Percentiles rank a stretch among this genome's conserved stretches.
Conservation (phyloP, 352 stramenopile genomes). For the Detonula confervacea region DNA sequence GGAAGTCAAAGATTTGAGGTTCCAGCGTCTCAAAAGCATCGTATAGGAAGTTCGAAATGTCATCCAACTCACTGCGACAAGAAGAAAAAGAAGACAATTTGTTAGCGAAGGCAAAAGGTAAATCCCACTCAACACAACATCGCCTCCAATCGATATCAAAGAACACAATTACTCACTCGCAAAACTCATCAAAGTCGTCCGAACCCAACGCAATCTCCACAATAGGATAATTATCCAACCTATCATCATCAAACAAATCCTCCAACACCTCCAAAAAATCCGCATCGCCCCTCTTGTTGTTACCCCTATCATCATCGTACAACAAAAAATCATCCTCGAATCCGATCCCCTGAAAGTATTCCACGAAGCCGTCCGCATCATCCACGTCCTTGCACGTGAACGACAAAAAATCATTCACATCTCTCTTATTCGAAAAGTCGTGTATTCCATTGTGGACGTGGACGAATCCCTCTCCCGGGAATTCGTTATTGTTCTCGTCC, state of each 20-base stretch:
- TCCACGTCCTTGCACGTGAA: conserved; percentile 18
- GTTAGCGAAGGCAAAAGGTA: background rate
- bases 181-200: conserved; percentile 6
- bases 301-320: background rate
- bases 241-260: conserved; percentile 13
- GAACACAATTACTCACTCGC: conserved; percentile 19
- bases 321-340: conserved; percentile 24
- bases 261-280: conserved; percentile 10
- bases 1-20: conserved; percentile 16
- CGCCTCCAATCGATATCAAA: background rate
- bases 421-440: background rate
- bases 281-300: conserved; percentile 6
- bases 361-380: conserved; percentile 11
- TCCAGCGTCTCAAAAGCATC: background rate
- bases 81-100: background rate
- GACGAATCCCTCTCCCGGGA: conserved; percentile 10
- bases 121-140: background rate
- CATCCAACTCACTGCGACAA: conserved; percentile 11
- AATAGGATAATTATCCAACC: background rate
- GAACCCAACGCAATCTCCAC: conserved; percentile 8
- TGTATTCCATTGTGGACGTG: conserved; percentile 21
- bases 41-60: background rate
- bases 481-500: conserved; percentile 10
- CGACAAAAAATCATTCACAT: conserved; percentile 8
- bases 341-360: conserved; percentile 12